These are phyloP conservation scores for Xylaria sp. DNA, from an alignment of 2,329 filamentous ascomycete genomes.

Conservation along the genomic window DNA sequence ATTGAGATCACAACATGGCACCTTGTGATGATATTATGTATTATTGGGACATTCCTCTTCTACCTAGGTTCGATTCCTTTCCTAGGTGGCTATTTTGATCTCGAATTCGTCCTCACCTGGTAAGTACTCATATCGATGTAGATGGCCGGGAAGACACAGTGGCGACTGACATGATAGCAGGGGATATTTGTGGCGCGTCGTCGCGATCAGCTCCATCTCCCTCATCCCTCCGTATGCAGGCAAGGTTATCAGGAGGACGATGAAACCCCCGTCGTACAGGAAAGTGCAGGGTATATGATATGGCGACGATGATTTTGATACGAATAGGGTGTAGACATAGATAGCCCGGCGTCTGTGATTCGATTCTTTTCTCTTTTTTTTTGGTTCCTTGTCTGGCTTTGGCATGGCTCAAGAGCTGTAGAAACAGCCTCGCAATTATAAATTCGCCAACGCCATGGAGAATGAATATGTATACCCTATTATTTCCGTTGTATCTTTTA, in stretches of 20 bases:
- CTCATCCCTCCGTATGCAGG: conserved; percentile 87
- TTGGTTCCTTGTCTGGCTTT: conserved; percentile 16
- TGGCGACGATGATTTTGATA: conserved; percentile 16
- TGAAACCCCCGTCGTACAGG: conserved; percentile 92
- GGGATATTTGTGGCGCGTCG: conserved; percentile 89
- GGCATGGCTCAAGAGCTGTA: neutral
- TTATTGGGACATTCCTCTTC: conserved; percentile 83
- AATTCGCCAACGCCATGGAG: neutral
- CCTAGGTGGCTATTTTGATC: conserved; percentile 87
- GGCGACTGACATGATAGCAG: conserved; percentile 52
- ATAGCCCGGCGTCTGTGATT: conserved; percentile 30
- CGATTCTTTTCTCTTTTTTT: too few species aligned
- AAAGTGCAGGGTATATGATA: conserved; percentile 82
- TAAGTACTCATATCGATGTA: conserved; percentile 52
- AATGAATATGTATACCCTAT: neutral
- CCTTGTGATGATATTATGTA: conserved; percentile 85
- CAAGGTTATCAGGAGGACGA: conserved; percentile 83
- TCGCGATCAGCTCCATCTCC: conserved; percentile 81
- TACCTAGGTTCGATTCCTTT: conserved; percentile 88
- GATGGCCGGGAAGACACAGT: neutral
- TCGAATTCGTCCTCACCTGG: conserved; percentile 78
- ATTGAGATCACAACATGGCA: conserved; percentile 98
- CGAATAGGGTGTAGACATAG: conserved; percentile 20
- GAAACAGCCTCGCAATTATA: conserved; percentile 2
- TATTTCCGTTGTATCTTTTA: neutral